Conservation (phyloP, 306 rosid species). For the Cucumis melo region DNA sequence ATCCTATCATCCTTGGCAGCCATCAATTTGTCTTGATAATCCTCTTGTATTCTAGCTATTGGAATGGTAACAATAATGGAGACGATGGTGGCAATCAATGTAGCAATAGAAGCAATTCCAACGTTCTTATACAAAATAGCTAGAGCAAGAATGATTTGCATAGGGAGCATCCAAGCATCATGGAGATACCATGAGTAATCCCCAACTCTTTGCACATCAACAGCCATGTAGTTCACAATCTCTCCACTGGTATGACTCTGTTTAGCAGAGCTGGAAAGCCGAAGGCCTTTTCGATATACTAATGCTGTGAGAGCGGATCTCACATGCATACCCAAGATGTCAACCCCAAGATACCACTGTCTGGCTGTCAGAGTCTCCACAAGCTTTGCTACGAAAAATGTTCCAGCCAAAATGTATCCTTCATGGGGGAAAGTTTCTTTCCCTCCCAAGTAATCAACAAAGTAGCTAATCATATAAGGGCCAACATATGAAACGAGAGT, state of each 20-base stretch:
- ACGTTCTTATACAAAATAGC: conserved; percentile 93
- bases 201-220: conserved; percentile 94
- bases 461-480: conserved; percentile 89
- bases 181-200: conserved; percentile 98
- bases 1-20: conserved; percentile 96
- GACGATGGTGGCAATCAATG: conserved; percentile 80
- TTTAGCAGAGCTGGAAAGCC: conserved; percentile 79
- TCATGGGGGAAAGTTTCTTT: conserved; percentile 63
- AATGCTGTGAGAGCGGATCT: conserved; percentile 91
- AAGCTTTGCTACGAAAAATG: conserved; percentile 77
- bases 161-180: conserved; percentile 97
- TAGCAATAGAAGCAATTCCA: conserved; percentile 85
- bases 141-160: conserved; percentile 89
- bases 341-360: conserved; percentile 98
- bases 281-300: conserved; percentile 86
- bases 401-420: conserved; percentile 87
- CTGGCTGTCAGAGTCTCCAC: conserved; percentile 85
- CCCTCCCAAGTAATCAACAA: conserved; percentile 91
- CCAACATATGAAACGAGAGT: conserved; percentile 94
- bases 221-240: conserved; percentile 95
- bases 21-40: conserved; percentile 92
- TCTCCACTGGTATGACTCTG: conserved; percentile 98
- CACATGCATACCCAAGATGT: conserved; percentile 96
- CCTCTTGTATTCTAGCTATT: conserved; percentile 72
- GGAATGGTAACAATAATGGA: conserved; percentile 81